These are phyloP conservation scores for Closterium sp. DNA, from an alignment of 139 green algal species.

Conservation along the genomic window DNA sequence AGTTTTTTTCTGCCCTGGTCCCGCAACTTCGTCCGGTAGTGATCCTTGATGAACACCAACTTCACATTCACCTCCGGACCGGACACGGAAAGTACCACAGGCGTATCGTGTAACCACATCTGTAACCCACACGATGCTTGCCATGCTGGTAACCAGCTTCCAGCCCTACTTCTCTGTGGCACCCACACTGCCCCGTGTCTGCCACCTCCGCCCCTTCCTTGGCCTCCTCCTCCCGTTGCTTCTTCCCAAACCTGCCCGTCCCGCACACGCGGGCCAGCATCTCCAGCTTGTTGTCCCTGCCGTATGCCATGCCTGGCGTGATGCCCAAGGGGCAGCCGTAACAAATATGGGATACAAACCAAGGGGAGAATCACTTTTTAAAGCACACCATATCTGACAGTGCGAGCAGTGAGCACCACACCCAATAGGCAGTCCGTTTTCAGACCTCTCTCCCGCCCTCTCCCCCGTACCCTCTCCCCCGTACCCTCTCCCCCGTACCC, in stretches of 20 bases:
- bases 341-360: too few relatives aligned
- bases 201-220: not conserved
- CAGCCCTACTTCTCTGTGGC: not conserved
- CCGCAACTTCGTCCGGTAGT: not conserved
- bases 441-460: too few relatives aligned
- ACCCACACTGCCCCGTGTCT: constrained; percentile 13
- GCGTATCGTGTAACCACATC: constrained; percentile 8
- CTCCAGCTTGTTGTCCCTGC: constrained; percentile 29
- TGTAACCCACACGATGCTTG: not conserved
- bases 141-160: not conserved
- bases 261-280: constrained; percentile 13
- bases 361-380: too few relatives aligned
- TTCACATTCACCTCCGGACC: not conserved
- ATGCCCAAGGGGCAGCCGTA: too few relatives aligned
- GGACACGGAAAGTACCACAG: constrained; percentile 17
- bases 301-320: constrained; percentile 13
- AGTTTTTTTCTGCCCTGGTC: not conserved
- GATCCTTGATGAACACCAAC: not conserved
- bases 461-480: too few relatives aligned
- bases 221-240: not conserved
- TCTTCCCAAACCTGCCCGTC: not conserved
- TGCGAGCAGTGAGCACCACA: too few relatives aligned
- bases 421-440: too few relatives aligned
- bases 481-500: too few relatives aligned
- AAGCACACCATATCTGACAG: too few relatives aligned